Evolutionary conservation across 306 rosid genomes (phyloP), one percentile per base, ranked within the genome.

Genomic region (Sicyos edulis): DNA sequence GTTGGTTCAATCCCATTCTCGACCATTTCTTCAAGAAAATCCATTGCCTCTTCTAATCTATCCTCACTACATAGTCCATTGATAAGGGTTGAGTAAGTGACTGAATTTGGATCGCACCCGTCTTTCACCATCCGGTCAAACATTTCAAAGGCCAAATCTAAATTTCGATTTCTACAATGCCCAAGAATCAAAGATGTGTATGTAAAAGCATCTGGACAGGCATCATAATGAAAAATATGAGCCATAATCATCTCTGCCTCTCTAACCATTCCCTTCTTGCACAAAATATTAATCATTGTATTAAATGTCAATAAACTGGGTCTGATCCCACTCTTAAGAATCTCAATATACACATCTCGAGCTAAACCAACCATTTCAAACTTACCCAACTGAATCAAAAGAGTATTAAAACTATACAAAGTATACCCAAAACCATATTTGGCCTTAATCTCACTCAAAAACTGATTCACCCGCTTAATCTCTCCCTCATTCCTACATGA

Each of bases 181-280:
- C 84, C 86, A 37, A 80, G 84, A 72, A 83, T 29, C 55, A 80
- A 72, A 3, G 86, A 80, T 9, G 84, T 80, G 59, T 80, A 77
- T 5, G 84, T 83, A 72, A 83, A 83, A 67, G 56, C 19, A 67
- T 67, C 56, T 67, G 72, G 56, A 22, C 55, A 47, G 67, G 74
- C 52, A 64, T 72, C 86, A 75, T 20, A 62, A 64, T 78, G 72
- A 75, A 45, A 74, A 77, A 83, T 72, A 75, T 52, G 66, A 75
- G 75, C 75, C 61, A 78, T 71, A 75, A 83, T 20, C 78, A 54
- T 12, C 74, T 67, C 73, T 60, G 84, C 86, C 62, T 80, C 80
- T 66, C 72, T 58, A 56, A 80, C 60, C 37, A 6, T 75, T 20
- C 84, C 86, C 69, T 80, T 78, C 80, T 78, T 75, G 72, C 84